Conservation (phyloP, 148 eudicot species). For the Dianthus caryophyllus region DNA sequence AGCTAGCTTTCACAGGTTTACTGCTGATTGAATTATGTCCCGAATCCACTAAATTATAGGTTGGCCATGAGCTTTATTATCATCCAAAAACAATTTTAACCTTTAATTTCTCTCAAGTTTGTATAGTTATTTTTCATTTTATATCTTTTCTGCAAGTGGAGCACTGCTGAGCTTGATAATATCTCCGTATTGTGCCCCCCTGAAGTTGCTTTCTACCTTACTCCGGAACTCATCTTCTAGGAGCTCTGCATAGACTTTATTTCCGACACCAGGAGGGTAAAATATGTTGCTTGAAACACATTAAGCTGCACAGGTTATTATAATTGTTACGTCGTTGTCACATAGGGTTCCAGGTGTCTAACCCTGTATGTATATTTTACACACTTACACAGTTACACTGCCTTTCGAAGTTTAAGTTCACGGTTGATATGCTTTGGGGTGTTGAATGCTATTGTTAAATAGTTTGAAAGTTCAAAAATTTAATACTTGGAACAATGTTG, state of each 20-base stretch:
- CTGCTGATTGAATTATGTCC: background rate
- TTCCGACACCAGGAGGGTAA: background rate
- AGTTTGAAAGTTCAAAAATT: too few species aligned
- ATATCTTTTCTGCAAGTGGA: background rate
- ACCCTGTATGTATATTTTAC: background rate
- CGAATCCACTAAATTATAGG: background rate
- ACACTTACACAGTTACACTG: background rate
- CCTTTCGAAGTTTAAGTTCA: background rate
- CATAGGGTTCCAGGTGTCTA: background rate
- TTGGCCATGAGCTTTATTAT: background rate
- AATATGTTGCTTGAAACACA: background rate
- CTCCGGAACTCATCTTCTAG: background rate
- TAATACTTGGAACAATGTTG: background rate
- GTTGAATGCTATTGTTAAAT: background rate
- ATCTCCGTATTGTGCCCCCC: background rate
- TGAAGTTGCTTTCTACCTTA: background rate
- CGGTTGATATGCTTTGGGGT: background rate
- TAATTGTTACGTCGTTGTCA: constrained; percentile 1
- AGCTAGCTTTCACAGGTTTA: background rate
- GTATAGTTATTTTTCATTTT: too few species aligned
- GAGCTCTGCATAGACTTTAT: background rate
- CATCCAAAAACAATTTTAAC: too few species aligned
- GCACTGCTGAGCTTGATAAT: background rate
- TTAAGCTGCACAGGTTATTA: background rate
- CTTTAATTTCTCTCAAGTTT: too few species aligned